Base-by-base conservation (phyloP, 176 grass and related monocot species). In the Zoysia japonica region DNA sequence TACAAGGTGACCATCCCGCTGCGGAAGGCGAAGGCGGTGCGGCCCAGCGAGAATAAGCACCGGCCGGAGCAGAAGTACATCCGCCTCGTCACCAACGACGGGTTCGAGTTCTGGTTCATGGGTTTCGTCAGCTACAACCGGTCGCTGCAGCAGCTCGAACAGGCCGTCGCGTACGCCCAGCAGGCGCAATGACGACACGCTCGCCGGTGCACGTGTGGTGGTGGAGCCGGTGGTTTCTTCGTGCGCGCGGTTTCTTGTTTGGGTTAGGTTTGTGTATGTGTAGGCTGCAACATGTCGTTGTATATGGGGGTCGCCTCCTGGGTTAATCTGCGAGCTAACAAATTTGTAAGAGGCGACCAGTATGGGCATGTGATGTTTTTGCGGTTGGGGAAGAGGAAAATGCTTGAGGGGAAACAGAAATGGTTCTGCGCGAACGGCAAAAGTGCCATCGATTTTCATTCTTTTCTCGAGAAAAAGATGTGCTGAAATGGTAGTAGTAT, bases 91-190 rank as follows among this genome's bases (percentile, higher is more conserved):
- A 97, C 94, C 28, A 83, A 85, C 85, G 94, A 97, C 86, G 88
- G 86, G 11, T 97, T 93, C 62, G 94, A 97, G 85, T 97, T 97
- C 82, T 97, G 94, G 94, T 97, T 97, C 79, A 84, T 97, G 89
- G 94, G 94, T 0, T 97, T 97, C 85, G 79, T 97, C 52, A 91
- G 73, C 70, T 87, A 85, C 73, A 55, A 85, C 77, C 76, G 89
- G 46, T 90, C 94, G 68, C 86, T 93, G 78, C 88, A 76, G 10
- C 87, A 91, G 75, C 80, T 97, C 2, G 67, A 92, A 75, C 91
- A 86, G 64, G 94, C 89, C 61, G 87, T 97, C 70, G 87, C 88
- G 47, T 84, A 81, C 43, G 71, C 78, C 1, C 84, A 78, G 47
- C 84, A 78, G 47, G 61, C 71, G 5, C 84, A 52, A 79, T 90